These are phyloP conservation scores for Colletotrichum australisinense DNA, from an alignment of 2,329 filamentous ascomycete genomes.

Conservation along the genomic window DNA sequence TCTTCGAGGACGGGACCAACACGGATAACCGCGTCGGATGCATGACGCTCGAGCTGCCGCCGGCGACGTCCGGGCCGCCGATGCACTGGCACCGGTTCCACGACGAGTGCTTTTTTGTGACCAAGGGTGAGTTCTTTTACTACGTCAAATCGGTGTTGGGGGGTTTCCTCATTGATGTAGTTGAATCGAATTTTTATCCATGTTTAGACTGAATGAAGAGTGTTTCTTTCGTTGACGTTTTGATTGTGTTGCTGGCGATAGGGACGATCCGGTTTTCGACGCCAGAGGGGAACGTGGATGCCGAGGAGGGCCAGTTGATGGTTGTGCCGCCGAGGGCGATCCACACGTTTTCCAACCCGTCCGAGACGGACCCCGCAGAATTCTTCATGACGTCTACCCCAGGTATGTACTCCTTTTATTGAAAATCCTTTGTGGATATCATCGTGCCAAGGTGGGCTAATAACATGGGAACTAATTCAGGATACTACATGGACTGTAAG, in stretches of 20 bases:
- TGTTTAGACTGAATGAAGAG: neutral
- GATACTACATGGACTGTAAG: constrained; percentile 51
- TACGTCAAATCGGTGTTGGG: neutral
- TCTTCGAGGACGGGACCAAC: constrained; percentile 48
- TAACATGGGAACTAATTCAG: constrained; percentile 18
- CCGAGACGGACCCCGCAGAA: constrained; percentile 45
- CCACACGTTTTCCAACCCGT: constrained; percentile 49
- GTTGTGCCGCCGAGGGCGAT: constrained; percentile 49
- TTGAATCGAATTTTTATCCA: neutral
- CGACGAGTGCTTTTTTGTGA: constrained; percentile 50
- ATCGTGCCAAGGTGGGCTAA: constrained; percentile 2
- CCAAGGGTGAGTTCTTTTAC: constrained; percentile 40
- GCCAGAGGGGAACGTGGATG: constrained; percentile 45
- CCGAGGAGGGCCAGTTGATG: constrained; percentile 46
- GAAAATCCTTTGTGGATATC: no score
- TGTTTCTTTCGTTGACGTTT: neutral
- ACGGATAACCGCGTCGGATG: constrained; percentile 48
- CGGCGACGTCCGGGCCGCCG: constrained; percentile 46
- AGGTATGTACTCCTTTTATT: constrained; percentile 36
- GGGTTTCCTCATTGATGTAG: neutral
- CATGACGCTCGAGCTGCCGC: constrained; percentile 45
- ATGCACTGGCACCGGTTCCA: constrained; percentile 53
- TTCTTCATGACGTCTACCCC: constrained; percentile 52
- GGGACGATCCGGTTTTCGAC: constrained; percentile 46
- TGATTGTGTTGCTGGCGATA: constrained; percentile 1